Evolutionary conservation across 1,284 basidiomycete species (phyloP), one percentile per base, ranked within the genome.

Genomic region (Termitomyces sp.): DNA sequence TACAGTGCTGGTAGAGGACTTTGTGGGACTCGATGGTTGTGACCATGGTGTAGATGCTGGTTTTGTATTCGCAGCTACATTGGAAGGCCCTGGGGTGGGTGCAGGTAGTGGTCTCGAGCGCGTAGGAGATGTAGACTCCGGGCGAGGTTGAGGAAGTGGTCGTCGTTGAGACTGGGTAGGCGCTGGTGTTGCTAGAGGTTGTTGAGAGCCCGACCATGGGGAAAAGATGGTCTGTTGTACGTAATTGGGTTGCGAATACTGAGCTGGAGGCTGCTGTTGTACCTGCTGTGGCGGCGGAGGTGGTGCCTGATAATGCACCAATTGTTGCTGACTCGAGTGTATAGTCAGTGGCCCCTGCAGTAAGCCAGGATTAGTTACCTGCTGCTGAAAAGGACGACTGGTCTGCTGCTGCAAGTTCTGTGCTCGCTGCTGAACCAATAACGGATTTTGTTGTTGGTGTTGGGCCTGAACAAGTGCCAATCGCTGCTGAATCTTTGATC

Each of bases 41-140:
- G 49, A 21, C 46, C 52, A 55, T 42, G 49, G 38, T 24, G 46
- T 24, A 33, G 46, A 34, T 14, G 34, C 14, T 33, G 48, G 31
- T 16, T 37, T 49, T 8, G n/a, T 19, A 35, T 42, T 31, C 26
- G 46, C n/a, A 46, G 33, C 19, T 14, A 42, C 18, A 42, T 41
- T 47, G 8, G 49, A 50, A 4, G 55, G 41, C 18, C 49, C 50
- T 7, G 58, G 46, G 13, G 54, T 52, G 3, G 57, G 59, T 24
- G 55, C 46, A 38, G 60, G 60, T 3, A 59, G 49, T 26, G 57
- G 57, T 34, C 55, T 51, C 5, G 59, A 60, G 8, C 56, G 57
- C 13, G 59, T 59, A 8, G 55, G 52, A 33, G 59, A 54, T 3
- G 49, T 45, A 34, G 57, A 52, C 35, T 39, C 46, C 5, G 55